A percentile compares a stretch with the other conserved stretches of the same genome.
phyloP scores from a whole-genome alignment of 345 rosid genomes.

The Lumnitzera racemosa region DNA sequence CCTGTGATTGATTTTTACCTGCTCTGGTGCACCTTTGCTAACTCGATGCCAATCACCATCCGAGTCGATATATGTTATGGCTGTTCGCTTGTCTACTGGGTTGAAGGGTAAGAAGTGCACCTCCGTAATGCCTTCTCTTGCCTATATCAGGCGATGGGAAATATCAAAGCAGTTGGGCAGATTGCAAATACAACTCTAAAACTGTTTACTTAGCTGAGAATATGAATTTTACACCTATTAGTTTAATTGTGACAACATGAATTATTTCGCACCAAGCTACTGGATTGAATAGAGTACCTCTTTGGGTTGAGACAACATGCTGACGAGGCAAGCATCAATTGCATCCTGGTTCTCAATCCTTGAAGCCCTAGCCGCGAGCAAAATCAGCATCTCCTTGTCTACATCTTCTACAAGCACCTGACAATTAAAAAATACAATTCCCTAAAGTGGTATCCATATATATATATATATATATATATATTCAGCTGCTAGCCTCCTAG shows the following conservation, averaged over 20 bases:
- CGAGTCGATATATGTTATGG: conserved; percentile 24
- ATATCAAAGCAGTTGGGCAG: too few relatives aligned
- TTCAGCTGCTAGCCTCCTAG: too few relatives aligned
- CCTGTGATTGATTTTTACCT: conserved; percentile 9
- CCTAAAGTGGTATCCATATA: too few relatives aligned
- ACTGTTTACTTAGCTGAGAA: not conserved
- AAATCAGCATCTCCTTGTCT: conserved; percentile 27
- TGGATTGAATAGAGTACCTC: conserved; percentile 18
- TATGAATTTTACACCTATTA: not conserved
- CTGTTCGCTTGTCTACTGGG: conserved; percentile 35
- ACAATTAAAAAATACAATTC: too few relatives aligned
- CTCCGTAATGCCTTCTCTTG: conserved; percentile 26
- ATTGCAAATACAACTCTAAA: too few relatives aligned
- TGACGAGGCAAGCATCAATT: conserved; percentile 26
- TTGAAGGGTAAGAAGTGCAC: conserved; percentile 36
- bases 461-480: too few relatives aligned
- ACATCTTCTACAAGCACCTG: conserved; percentile 28
- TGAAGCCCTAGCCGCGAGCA: conserved; percentile 35
- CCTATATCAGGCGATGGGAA: conserved; percentile 11
- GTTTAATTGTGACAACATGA: too few relatives aligned
- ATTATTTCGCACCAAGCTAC: too few relatives aligned
- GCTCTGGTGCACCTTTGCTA: conserved; percentile 27
- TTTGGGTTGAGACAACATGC: conserved; percentile 29
- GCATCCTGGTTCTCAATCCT: conserved; percentile 38
- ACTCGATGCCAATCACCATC: conserved; percentile 18